Evolutionary conservation across 1,284 basidiomycete species (phyloP), one percentile per base, ranked within the genome.

Genomic region (Heterobasidion irregulare): DNA sequence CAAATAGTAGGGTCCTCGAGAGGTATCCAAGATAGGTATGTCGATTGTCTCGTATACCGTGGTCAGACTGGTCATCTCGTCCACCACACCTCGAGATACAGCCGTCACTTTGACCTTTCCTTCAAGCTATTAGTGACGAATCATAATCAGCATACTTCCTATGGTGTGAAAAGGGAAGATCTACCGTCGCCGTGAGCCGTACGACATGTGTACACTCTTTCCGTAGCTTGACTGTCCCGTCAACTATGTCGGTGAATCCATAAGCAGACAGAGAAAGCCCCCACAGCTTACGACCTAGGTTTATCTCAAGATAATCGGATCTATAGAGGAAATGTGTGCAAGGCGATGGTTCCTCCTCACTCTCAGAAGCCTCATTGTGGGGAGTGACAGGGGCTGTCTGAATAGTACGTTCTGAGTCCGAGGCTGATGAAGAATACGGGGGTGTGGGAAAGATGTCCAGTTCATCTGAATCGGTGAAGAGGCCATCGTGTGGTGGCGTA

Each of bases 221-320:
- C 16, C 58, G 62, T 50, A 78, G 65, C 41, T 62, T 65, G 15
- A 78, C 57, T 9, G 64, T 56, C n/a, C 77, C 77, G 45, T 75
- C 68, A 16, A 77, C 68, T 15, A 62, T 62, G 6, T 69, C 73
- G 41, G 71, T 67, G 44, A 68, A 60, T 32, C 77, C 76, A 59
- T 76, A 79, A 9, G 68, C 67, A 9, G 77, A 75, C 19, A 67
- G 63, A 43, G 64, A 59, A 6, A 72, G 63, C 9, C 70, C 70
- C 72, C 73, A 76, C 32, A 68, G 63, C 32, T 70, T 70, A 18
- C 66, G 68, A 8, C 76, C 74, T 26, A 79, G 63, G 57, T 73
- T 72, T 18, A 78, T 62, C 33, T 64, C 63, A 56, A 78, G 67
- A 56, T 71, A 65, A 51, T 74, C 70, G 9, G 71, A 71, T 50